Evolutionary conservation across 2,329 filamentous ascomycete genomes (phyloP), one percentile per base, ranked within the genome.

Genomic region (Fusarium agapanthi): DNA sequence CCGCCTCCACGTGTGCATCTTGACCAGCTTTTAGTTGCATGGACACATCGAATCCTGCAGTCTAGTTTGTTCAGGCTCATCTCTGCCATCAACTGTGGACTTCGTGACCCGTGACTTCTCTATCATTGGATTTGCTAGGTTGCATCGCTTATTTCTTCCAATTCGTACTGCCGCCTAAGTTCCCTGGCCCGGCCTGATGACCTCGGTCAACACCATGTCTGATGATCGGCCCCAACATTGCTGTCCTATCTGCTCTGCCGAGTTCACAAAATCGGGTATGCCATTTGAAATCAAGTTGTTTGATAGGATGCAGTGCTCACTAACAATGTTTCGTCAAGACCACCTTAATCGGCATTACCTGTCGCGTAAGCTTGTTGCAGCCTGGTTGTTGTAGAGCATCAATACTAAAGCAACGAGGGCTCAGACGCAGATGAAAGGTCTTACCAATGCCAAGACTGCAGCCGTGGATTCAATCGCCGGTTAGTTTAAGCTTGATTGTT

Each of bases 381-480:
- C 13, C 44, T 45, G 3, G 18, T 28, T 6, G 43, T 11, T 20
- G 8, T 14, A 50, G n/a, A 5, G 12, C 24, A 7, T 50, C 8
- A 11, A 10, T 10, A 7, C 26, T 30, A 7, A 34, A 10, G 20
- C 5, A 37, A 22, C 18, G 15, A 28, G n/a, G 16, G 11, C 7
- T 7, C 6, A 62, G 59, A 62, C 13, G 24, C 32, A 15, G 35
- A 62, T 10, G 11, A 60, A n/a, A 43, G 53, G 22, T 6, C 54
- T 13, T 62, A 59, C 12, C 10, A 22, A 26, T 63, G 55, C 28
- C 26, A 48, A 12, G 65, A 61, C n/a, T 69, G 67, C 3, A 41
- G 24, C 11, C 24, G 50, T 11, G 34, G 50, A 15, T 70, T 70
- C 38, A 70, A 69, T 18, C 65, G 67, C 5, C 53, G 67, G 67